Evolutionary conservation across 2,329 filamentous ascomycete species (phyloP).

Genomic region (Diaporthe capsici): DNA sequence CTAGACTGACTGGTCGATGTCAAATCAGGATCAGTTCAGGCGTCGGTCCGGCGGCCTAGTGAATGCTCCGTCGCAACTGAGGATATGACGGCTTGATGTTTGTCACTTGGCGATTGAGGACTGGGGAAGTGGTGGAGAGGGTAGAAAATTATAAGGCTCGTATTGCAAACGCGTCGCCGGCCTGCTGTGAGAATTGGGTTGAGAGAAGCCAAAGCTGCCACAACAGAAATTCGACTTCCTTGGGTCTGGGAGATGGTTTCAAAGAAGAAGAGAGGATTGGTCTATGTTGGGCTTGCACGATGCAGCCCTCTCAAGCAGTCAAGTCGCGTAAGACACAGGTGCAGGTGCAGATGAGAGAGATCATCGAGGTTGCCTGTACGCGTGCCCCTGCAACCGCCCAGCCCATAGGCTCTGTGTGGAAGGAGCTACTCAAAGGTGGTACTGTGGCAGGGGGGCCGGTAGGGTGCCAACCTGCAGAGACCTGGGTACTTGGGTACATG

Average conservation of each 20-base stretch:
- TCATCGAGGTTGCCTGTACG: slow-evolving; percentile 10
- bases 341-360: background rate
- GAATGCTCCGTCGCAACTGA: background rate
- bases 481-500: background rate
- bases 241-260: background rate
- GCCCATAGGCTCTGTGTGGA: background rate
- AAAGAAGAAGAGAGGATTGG: background rate
- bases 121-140: slow-evolving; percentile 6
- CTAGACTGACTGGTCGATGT: background rate
- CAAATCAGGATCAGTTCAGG: background rate
- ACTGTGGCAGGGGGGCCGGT: background rate
- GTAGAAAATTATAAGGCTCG: slow-evolving; percentile 13
- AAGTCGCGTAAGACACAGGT: slow-evolving; percentile 13
- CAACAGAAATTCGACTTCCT: background rate
- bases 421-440: background rate
- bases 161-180: slow-evolving; percentile 17
- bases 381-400: slow-evolving; percentile 24
- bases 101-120: background rate
- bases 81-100: background rate
- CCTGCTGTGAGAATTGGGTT: background rate
- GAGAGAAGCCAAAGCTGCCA: background rate
- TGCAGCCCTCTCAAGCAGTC: background rate
- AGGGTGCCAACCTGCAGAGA: background rate
- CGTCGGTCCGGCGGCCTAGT: background rate
- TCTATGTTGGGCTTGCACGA: background rate